Base-by-base conservation (phyloP, 768 basidiomycete genomes). In the Stropharia rugosoannulata region DNA sequence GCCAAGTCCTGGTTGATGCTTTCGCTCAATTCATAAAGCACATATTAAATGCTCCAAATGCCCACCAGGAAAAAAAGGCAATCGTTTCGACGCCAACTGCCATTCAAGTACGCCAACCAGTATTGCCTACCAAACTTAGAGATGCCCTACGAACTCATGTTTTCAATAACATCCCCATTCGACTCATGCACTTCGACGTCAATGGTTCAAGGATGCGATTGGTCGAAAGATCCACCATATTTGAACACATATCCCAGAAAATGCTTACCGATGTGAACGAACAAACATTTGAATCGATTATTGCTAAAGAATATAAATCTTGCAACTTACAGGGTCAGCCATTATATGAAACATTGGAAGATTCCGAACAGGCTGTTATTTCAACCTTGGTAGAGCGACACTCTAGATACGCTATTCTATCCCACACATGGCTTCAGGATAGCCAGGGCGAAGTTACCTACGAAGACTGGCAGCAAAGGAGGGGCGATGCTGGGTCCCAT, bases 141-240 rank as follows among this genome's bases (percentile, higher is more conserved):
- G 45, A 46, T 25, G 27, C 45, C 7, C 22, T 46, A 27, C 45
- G 45, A 15, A 27, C 45, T 46, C 25, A 46, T 46, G 45, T 52
- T 29, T 52, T 52, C 35, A 52, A 52, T 16, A n/a, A 43, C 10
- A 44, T 52, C 16, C 51, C 51, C 5, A 43, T 52, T 42, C 51
- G 51, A 6, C n/a, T 52, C 6, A 16, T 52, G 3, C 10, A 41
- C 12, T 52, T 52, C n/a, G 8, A 27, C 13, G 15, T 25, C 32
- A 19, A 37, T 11, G 39, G 39, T 18, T 52, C 42, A n/a, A 13
- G 12, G 11, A 35, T 44, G 4, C 15, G 22, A 32, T 18, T 52
- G 13, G 12, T 52, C n/a, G 51, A 44, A 52, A 29, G 51, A 11
- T 36, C 19, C 9, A 22, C 27, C 12, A 22, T 52, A 16, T 52